phyloP scores from a whole-genome alignment of 345 rosid genomes.

The Viola odorata region DNA sequence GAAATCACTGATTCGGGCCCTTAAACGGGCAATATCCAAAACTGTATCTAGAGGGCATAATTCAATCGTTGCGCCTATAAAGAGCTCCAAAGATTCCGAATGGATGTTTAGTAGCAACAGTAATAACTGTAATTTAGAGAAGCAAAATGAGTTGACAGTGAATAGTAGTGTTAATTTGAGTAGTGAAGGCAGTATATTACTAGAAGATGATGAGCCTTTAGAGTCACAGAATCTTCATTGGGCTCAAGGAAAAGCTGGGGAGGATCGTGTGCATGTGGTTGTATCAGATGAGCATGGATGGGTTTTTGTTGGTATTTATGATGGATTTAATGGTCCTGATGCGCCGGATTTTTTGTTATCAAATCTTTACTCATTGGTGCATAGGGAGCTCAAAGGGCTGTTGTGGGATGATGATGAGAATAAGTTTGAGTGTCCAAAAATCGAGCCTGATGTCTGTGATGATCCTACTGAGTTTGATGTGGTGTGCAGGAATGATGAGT shows the following conservation, averaged over 20 bases:
- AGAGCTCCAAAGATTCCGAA: constrained; percentile 59
- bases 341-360: constrained; percentile 76
- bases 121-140: neutral
- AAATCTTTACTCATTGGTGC: constrained; percentile 64
- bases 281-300: constrained; percentile 83
- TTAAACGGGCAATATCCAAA: constrained; percentile 69
- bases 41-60: constrained; percentile 63
- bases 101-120: constrained; percentile 41
- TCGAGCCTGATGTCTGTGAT: constrained; percentile 1
- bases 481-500: constrained; percentile 16
- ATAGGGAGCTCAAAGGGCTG: constrained; percentile 62
- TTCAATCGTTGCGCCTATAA: constrained; percentile 75
- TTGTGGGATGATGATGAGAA: constrained; percentile 37
- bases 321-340: constrained; percentile 92
- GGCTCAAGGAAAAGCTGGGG: constrained; percentile 99
- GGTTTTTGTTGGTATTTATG: constrained; percentile 93
- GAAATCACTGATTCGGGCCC: constrained; percentile 55
- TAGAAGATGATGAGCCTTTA: constrained; percentile 52
- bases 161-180: constrained; percentile 50
- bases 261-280: constrained; percentile 90
- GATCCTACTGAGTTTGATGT: constrained; percentile 7
- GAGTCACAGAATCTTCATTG: constrained; percentile 65
- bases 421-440: constrained; percentile 25
- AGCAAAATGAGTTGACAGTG: constrained; percentile 58
- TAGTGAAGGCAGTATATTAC: constrained; percentile 57